Conservation (phyloP, 179 eudicot genomes). For the Spergularia azorica region DNA sequence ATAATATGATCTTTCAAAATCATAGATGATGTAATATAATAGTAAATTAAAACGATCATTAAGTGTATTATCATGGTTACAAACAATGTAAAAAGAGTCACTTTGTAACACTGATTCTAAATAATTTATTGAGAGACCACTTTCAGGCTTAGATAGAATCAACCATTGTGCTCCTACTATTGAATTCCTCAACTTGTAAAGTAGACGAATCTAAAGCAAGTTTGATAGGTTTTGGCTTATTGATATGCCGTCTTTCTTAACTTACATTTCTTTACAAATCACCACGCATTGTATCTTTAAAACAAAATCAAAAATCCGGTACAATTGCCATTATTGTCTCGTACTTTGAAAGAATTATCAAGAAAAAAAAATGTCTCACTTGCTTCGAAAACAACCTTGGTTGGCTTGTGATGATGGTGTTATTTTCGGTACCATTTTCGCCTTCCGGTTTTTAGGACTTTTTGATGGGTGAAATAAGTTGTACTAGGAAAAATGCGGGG, state of each 20-base stretch:
- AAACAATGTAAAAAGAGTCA: too few relatives aligned
- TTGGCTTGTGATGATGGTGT: conserved; percentile 18
- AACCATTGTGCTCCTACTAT: too few relatives aligned
- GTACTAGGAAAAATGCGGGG: conserved; percentile 14
- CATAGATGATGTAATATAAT: too few relatives aligned
- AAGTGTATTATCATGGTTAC: too few relatives aligned
- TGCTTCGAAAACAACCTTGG: conserved; percentile 37
- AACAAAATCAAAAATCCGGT: conserved; percentile 62
- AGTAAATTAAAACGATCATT: too few relatives aligned
- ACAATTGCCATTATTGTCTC: conserved; percentile 54
- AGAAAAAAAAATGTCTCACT: conserved; percentile 48
- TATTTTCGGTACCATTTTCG: conserved; percentile 14
- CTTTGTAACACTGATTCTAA: too few relatives aligned
- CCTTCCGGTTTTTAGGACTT: conserved; percentile 19
- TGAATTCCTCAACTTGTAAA: too few relatives aligned
- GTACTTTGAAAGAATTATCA: conserved; percentile 44
- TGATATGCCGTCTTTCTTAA: conserved; percentile 60
- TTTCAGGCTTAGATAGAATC: too few relatives aligned
- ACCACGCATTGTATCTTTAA: conserved; percentile 67
- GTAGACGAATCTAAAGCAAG: conserved; percentile 63
- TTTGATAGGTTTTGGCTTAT: conserved; percentile 90
- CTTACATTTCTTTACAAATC: conserved; percentile 60
- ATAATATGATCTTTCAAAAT: too few relatives aligned
- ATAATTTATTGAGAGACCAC: too few relatives aligned
- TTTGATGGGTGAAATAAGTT: background rate